A percentile compares a stretch with the other conserved stretches of the same genome.
Evolutionary conservation across 371 early-diverging fungal genomes (phyloP).

Genomic region (Mortierella sp.): DNA sequence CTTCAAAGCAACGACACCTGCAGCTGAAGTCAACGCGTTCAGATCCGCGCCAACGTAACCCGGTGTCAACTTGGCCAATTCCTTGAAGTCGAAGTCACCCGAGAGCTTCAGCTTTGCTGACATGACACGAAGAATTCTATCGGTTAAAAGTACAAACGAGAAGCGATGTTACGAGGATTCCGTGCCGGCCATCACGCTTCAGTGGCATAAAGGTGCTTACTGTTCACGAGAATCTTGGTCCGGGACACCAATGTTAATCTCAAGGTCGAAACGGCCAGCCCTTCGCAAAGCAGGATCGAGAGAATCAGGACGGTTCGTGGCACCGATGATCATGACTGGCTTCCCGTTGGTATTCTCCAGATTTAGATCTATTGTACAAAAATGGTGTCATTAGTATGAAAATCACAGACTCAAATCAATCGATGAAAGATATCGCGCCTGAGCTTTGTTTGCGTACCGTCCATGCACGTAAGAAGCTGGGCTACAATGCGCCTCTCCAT

Average conservation of each 20-base stretch:
- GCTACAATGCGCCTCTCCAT: constrained; percentile 99
- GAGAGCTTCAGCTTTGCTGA: constrained; percentile 88
- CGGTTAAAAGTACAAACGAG: neutral
- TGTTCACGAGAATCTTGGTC: constrained; percentile 94
- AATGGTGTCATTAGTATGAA: too few relatives aligned
- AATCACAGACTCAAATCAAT: too few relatives aligned
- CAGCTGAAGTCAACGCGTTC: constrained; percentile 96
- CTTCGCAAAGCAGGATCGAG: constrained; percentile 97
- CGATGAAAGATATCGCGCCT: too few relatives aligned
- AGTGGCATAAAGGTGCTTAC: constrained; percentile 66
- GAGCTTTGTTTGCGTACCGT: constrained; percentile 75
- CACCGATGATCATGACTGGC: constrained; percentile 98
- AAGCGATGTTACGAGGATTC: too few relatives aligned
- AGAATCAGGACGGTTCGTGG: constrained; percentile 99
- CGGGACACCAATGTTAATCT: constrained; percentile 98
- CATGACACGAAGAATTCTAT: constrained; percentile 90
- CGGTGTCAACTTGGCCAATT: constrained; percentile 94
- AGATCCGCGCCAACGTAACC: constrained; percentile 99
- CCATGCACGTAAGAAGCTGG: constrained; percentile 99
- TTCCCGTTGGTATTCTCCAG: constrained; percentile 89
- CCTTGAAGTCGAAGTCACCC: constrained; percentile 89
- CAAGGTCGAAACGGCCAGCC: constrained; percentile 98
- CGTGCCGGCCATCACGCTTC: too few relatives aligned
- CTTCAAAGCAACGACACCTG: constrained; percentile 95
- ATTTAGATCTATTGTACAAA: constrained; percentile 79